Percentiles rank a stretch among this genome's conserved stretches.
phyloP scores from a whole-genome alignment of 805 yeast species.

The Wickerhamiella shivajii region DNA sequence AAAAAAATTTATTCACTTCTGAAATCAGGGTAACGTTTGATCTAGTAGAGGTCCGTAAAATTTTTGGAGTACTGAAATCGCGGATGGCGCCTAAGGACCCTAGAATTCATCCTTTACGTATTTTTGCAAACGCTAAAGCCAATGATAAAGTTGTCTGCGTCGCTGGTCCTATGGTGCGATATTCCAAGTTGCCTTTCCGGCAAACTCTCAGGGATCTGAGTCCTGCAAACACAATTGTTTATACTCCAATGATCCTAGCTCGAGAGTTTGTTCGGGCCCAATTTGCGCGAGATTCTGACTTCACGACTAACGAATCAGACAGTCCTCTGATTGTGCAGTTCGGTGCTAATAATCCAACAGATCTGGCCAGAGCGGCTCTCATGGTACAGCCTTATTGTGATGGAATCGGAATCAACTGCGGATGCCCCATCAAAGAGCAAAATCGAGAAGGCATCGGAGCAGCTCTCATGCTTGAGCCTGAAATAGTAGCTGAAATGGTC shows the following conservation, averaged over 20 bases:
- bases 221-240: constrained; percentile 61
- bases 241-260: constrained; percentile 93
- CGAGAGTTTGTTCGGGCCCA: constrained; percentile 81
- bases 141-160: constrained; percentile 45
- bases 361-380: constrained; percentile 66
- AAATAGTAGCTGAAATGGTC: constrained; percentile 71
- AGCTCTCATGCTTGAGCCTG: constrained; percentile 76
- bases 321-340: constrained; percentile 72
- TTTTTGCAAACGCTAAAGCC: constrained; percentile 32
- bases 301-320: constrained; percentile 62
- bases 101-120: constrained; percentile 38
- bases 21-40: too few relatives aligned
- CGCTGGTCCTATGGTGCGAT: constrained; percentile 95
- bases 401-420: constrained; percentile 91
- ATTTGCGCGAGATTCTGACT: constrained; percentile 70
- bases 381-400: constrained; percentile 86
- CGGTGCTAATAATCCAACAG: constrained; percentile 75
- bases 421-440: constrained; percentile 94
- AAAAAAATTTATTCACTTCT: too few relatives aligned
- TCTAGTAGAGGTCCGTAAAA: not conserved
- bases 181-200: constrained; percentile 85
- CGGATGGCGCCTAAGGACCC: constrained; percentile 25
- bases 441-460: constrained; percentile 95
- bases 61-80: not conserved
- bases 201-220: constrained; percentile 58